Percentiles rank a stretch among this genome's conserved stretches.
phyloP scores from a whole-genome alignment of 805 yeast species.

The Metschnikowia bowlesiae region DNA sequence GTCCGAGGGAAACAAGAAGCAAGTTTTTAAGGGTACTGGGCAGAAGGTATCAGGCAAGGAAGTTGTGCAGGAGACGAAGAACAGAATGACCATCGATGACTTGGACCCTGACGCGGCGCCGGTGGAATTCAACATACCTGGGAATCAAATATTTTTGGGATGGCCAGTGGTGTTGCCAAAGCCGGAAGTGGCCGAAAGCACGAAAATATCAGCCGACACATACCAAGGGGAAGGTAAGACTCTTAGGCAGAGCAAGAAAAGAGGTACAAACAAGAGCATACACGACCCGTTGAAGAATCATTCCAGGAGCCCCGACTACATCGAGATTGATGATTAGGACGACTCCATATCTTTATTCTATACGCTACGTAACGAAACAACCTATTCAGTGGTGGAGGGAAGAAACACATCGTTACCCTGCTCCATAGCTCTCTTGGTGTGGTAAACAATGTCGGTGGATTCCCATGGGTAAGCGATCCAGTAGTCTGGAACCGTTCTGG shows the following conservation, averaged over 20 bases:
- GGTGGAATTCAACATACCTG: constrained; percentile 68
- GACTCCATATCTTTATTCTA: background rate
- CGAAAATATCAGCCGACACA: constrained; percentile 18
- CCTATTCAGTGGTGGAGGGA: constrained; percentile 25
- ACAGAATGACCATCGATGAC: constrained; percentile 35
- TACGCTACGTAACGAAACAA: background rate
- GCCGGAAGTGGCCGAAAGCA: constrained; percentile 26
- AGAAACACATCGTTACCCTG: constrained; percentile 67
- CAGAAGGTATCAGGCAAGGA: constrained; percentile 65
- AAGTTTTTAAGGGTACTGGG: constrained; percentile 57
- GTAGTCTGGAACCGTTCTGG: constrained; percentile 66
- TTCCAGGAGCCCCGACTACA: constrained; percentile 70
- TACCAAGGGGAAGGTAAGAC: constrained; percentile 74
- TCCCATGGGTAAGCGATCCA: constrained; percentile 96
- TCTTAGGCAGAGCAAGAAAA: constrained; percentile 63
- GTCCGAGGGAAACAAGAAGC: constrained; percentile 27
- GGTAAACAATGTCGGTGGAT: constrained; percentile 73
- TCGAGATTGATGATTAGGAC: constrained; percentile 56
- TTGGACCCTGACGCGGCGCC: constrained; percentile 60
- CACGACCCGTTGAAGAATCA: constrained; percentile 59
- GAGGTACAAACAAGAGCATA: constrained; percentile 46
- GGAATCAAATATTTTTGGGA: constrained; percentile 89
- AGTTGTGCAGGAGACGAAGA: constrained; percentile 13
- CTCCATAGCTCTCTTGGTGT: constrained; percentile 56
- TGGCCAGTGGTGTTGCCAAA: constrained; percentile 63